phyloP scores from a whole-genome alignment of 768 basidiomycete genomes.

The Russula dissimulans region DNA sequence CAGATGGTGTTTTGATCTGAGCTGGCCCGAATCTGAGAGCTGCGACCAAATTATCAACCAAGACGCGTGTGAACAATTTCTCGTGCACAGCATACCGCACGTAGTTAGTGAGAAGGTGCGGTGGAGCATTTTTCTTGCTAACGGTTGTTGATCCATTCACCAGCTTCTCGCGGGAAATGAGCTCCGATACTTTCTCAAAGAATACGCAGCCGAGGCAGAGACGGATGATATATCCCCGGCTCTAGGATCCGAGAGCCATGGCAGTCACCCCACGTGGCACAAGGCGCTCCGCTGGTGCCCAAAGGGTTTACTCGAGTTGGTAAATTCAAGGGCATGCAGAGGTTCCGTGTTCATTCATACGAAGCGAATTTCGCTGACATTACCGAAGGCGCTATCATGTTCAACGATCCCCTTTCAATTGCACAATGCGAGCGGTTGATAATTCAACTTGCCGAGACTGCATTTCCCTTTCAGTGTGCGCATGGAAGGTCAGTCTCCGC shows the following conservation, averaged over 20 bases:
- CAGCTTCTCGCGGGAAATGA: conserved; percentile 63
- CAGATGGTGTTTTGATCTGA: conserved; percentile 64
- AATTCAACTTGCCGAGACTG: conserved; percentile 53
- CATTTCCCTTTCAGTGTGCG: conserved; percentile 91
- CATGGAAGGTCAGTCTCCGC: conserved; percentile 63
- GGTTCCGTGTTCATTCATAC: conserved; percentile 36
- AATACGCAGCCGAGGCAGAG: conserved; percentile 56
- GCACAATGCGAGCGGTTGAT: conserved; percentile 68
- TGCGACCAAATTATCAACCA: conserved; percentile 20
- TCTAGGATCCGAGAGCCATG: conserved; percentile 6
- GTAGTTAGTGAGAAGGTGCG: conserved; percentile 61
- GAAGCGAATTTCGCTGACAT: neutral
- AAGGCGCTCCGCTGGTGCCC: conserved; percentile 76
- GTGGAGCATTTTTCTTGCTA: neutral
- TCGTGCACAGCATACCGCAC: conserved; percentile 54
- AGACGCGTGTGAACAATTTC: conserved; percentile 53
- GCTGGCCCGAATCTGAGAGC: conserved; percentile 23
- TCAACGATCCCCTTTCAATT: conserved; percentile 68
- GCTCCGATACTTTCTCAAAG: conserved; percentile 66
- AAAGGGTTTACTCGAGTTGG: conserved; percentile 66
- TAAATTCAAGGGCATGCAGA: conserved; percentile 94
- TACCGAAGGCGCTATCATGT: conserved; percentile 86
- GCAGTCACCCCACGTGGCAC: conserved; percentile 41
- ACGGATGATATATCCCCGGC: conserved; percentile 29
- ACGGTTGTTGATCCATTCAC: conserved; percentile 10